A percentile compares a stretch with the other conserved stretches of the same genome.
phyloP scores from a whole-genome alignment of 352 stramenopile species.

The Globisporangium spiculum region DNA sequence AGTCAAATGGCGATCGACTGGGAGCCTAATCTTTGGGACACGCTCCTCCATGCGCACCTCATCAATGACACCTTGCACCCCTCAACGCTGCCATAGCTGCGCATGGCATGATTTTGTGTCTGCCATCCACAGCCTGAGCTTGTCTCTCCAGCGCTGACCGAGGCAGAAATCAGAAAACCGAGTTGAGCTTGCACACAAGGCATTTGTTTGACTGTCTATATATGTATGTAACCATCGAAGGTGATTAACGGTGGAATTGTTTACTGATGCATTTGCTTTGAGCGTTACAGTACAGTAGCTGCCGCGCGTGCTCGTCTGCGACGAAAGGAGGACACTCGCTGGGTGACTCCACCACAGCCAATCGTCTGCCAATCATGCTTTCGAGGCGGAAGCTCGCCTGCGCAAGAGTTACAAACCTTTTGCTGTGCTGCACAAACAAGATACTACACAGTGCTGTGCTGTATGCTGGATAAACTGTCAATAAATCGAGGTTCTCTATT shows the following conservation, averaged over 20 bases:
- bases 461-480: background rate
- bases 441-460: background rate
- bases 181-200: background rate
- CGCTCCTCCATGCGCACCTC: background rate
- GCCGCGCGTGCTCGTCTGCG: background rate
- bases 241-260: background rate
- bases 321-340: background rate
- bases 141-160: background rate
- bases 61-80: background rate
- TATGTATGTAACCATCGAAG: background rate
- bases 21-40: background rate
- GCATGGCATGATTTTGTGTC: background rate
- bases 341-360: background rate
- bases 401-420: background rate
- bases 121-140: background rate
- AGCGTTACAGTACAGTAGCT: background rate
- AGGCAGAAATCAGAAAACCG: background rate
- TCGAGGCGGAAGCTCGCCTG: background rate
- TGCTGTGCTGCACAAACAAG: background rate
- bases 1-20: background rate
- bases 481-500: background rate
- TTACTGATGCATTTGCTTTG: background rate
- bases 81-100: background rate
- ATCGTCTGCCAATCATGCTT: background rate
- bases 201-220: background rate